phyloP scores from a whole-genome alignment of 768 basidiomycete genomes.

The Imleria badia region DNA sequence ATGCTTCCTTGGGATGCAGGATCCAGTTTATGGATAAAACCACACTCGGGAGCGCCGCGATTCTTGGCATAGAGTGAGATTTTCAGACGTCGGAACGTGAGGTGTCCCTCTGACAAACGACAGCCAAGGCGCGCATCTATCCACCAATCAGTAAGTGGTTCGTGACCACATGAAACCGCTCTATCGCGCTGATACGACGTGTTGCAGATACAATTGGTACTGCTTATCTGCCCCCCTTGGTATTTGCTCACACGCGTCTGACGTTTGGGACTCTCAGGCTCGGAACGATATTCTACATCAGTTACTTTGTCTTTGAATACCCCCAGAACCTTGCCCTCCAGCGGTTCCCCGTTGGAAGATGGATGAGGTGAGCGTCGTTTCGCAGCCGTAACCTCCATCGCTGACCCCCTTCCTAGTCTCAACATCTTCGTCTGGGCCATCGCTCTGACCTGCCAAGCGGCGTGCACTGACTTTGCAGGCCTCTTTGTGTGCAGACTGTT shows the following conservation, averaged over 20 bases:
- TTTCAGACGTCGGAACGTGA: background rate
- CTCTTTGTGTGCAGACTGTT: conserved; percentile 64
- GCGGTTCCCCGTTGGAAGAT: conserved; percentile 73
- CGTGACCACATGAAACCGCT: background rate
- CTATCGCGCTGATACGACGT: background rate
- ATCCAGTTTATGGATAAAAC: conserved; percentile 83
- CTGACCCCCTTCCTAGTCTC: conserved; percentile 36
- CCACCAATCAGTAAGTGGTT: conserved; percentile 57
- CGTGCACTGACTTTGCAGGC: conserved; percentile 67
- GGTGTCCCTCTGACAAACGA: background rate
- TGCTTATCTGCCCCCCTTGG: background rate
- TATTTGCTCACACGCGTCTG: background rate
- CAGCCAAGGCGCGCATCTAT: conserved; percentile 60
- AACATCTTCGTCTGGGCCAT: conserved; percentile 70
- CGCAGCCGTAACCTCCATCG: background rate
- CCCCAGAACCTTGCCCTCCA: conserved; percentile 74
- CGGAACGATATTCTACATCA: conserved; percentile 72
- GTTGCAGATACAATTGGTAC: conserved; percentile 64
- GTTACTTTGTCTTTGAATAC: conserved; percentile 70
- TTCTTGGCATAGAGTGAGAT: conserved; percentile 65
- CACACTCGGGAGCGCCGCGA: conserved; percentile 64
- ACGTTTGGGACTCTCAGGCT: conserved; percentile 45
- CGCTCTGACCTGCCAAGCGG: conserved; percentile 60
- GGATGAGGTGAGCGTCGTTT: conserved; percentile 60
- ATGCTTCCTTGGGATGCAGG: conserved; percentile 34